Evolutionary conservation across 306 rosid genomes (phyloP).

Genomic region (Citrullus amarus): DNA sequence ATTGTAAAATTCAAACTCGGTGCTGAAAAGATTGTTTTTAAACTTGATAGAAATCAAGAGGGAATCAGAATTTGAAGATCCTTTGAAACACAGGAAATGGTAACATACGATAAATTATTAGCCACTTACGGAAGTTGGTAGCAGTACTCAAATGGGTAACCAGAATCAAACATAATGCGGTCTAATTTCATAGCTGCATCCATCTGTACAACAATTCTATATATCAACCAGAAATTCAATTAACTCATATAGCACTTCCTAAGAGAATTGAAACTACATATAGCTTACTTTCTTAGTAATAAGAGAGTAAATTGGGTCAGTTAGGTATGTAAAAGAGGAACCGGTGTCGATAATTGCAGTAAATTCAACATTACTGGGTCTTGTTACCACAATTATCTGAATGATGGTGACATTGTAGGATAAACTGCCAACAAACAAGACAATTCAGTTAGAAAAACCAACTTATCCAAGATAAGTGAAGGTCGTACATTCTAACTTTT

Average conservation of each 20-base stretch:
- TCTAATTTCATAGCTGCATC: constrained; percentile 19
- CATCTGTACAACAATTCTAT: constrained; percentile 38
- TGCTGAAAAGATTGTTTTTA: constrained; percentile 8
- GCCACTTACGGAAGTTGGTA: constrained; percentile 40
- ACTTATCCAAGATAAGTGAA: not conserved
- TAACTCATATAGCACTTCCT: not conserved
- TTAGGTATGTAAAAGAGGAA: constrained; percentile 63
- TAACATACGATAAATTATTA: not conserved
- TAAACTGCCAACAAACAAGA: constrained; percentile 31
- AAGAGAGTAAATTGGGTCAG: constrained; percentile 54
- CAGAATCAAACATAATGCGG: constrained; percentile 14
- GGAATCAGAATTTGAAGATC: not conserved
- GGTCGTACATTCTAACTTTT: not conserved
- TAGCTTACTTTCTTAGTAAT: constrained; percentile 42
- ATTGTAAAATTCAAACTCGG: constrained; percentile 51
- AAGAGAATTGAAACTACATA: not conserved
- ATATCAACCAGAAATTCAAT: not conserved
- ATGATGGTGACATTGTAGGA: constrained; percentile 62
- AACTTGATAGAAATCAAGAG: constrained; percentile 21
- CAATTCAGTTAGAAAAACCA: constrained; percentile 16
- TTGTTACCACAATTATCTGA: constrained; percentile 38
- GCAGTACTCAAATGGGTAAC: constrained; percentile 66
- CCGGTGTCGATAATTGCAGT: constrained; percentile 70
- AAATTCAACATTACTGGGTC: constrained; percentile 27
- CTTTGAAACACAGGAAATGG: not conserved